Evolutionary conservation across 139 green algal genomes (phyloP).

Genomic region (Volvox africanus): DNA sequence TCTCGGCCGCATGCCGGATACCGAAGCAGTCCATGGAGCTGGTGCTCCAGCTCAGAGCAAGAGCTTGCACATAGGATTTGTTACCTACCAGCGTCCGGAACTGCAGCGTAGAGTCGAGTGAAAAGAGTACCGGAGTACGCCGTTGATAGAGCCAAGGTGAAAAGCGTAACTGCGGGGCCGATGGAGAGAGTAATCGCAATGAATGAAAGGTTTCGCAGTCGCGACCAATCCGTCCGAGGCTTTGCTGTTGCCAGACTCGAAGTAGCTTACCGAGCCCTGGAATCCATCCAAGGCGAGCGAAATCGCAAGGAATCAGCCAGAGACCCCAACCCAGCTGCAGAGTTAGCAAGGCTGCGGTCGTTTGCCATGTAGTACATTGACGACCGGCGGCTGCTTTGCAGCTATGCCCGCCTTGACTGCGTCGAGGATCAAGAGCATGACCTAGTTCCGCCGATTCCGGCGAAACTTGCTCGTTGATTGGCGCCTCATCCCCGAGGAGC

Average conservation of each 20-base stretch:
- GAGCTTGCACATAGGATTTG: neutral
- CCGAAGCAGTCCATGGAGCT: neutral
- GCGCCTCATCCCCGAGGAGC: neutral
- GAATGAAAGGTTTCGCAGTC: no score
- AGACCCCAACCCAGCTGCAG: constrained; percentile 59
- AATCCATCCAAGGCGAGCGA: constrained; percentile 50
- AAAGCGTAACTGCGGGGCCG: neutral
- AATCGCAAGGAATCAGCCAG: constrained; percentile 59
- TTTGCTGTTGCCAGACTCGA: neutral
- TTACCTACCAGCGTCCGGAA: constrained; percentile 42
- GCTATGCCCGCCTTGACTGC: neutral
- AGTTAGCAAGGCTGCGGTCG: constrained; percentile 44
- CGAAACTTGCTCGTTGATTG: neutral
- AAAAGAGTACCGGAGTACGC: constrained; percentile 56
- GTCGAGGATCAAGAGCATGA: neutral
- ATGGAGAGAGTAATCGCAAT: no score
- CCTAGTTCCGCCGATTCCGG: neutral
- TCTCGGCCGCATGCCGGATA: no score
- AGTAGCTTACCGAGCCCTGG: constrained; percentile 13
- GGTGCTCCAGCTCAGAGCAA: neutral
- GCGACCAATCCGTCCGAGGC: neutral
- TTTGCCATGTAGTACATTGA: constrained; percentile 31
- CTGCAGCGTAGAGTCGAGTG: constrained; percentile 41
- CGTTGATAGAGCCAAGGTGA: constrained; percentile 33
- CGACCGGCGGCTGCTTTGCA: constrained; percentile 11